phyloP scores from a whole-genome alignment of 441 rosid species.

The Eruca vesicaria region DNA sequence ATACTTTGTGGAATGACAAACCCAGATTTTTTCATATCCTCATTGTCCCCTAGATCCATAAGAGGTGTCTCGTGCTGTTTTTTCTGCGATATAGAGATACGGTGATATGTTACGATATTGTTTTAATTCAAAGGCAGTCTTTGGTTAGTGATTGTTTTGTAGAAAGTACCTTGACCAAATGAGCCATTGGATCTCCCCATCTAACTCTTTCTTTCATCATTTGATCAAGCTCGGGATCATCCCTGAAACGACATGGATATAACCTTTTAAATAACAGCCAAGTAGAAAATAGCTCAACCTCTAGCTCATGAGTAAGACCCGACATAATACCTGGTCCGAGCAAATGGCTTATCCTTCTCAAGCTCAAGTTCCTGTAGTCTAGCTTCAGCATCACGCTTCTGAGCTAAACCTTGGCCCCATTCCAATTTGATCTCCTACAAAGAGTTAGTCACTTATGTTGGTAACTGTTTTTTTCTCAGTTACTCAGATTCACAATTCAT shows the following conservation, averaged over 20 bases:
- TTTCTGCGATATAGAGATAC: conserved; percentile 42
- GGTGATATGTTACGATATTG: background rate
- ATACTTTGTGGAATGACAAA: conserved; percentile 80
- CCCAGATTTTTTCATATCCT: conserved; percentile 90
- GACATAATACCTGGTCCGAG: conserved; percentile 69
- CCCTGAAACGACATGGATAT: conserved; percentile 45
- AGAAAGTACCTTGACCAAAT: conserved; percentile 71
- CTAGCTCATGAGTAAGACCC: background rate
- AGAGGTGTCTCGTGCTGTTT: conserved; percentile 47
- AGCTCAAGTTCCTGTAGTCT: conserved; percentile 68
- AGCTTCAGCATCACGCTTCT: conserved; percentile 86
- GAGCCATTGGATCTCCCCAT: conserved; percentile 98
- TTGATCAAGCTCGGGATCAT: conserved; percentile 84
- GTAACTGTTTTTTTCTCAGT: background rate
- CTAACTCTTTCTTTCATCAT: conserved; percentile 71
- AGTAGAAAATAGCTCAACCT: background rate
- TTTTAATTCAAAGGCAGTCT: background rate
- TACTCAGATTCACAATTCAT: background rate
- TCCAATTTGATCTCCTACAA: conserved; percentile 74
- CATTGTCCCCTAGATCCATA: conserved; percentile 72
- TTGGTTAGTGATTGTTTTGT: background rate
- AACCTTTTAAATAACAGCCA: conserved; percentile 5
- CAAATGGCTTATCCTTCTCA: conserved; percentile 92
- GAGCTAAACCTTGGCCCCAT: conserved; percentile 98
- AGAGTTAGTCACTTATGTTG: background rate